Evolutionary conservation across 2,329 filamentous ascomycete genomes (phyloP), one percentile per base, ranked within the genome.

Genomic region (Amylocarpus encephaloides): DNA sequence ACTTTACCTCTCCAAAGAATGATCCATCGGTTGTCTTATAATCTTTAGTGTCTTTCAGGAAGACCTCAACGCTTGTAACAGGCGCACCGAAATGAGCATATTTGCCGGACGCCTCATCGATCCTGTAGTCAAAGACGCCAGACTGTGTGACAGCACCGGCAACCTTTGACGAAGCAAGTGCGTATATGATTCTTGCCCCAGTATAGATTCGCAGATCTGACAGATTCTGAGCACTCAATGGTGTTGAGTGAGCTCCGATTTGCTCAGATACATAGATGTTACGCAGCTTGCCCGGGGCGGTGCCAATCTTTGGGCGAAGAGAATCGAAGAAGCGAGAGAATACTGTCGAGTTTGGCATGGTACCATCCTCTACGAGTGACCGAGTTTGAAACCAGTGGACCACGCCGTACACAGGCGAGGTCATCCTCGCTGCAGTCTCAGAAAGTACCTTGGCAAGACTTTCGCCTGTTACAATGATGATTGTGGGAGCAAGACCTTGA

Each of bases 121-220:
- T 75, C 58, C 92, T 76, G 67, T 97, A 97, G 66, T 97, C 92
- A 64, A 88, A 94, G 35, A 91, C 77, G 54, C 88, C 83, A 6
- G 88, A 95, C 70, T 97, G 92, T 1, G 85, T 75, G n/a, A 95
- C 80, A 1, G 91, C 85, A 34, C 93, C 93, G 2, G 91, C 92
- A n/a, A 97, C 87, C 53, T 81, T 80, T 19, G 88, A 74, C 1
- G 86, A 83, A 15, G 89, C 86, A 48, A 98, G 75, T 2, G 90
- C 91, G 67, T 97, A 95, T 45, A 94, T 76, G 50, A 96, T 75
- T 46, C 89, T 81, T 1, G 89, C 85, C 26, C 85, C 80, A 1
- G 86, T 88, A 67, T 90, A 88, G 46, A 94, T 78, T 41, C 91
- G 82, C 50, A 97, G 70, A 63, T 96, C 88, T 0, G 86, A 88